Conservation (phyloP, 140 eudicot genomes). For the Bidens hawaiensis region DNA sequence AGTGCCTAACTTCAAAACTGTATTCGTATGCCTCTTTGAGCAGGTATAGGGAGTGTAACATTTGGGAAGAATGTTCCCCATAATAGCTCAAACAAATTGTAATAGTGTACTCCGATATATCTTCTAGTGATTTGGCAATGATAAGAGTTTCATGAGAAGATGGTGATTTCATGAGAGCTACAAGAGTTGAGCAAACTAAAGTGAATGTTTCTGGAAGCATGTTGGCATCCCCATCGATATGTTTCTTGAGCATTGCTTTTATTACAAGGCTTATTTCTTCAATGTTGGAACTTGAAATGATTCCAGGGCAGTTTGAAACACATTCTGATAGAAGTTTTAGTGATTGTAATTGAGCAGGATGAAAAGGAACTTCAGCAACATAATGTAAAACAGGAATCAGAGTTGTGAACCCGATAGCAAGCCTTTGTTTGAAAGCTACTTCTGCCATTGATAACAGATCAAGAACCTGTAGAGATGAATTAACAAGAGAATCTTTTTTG, state of each 20-base stretch:
- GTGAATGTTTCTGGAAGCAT: slow-evolving; percentile 79
- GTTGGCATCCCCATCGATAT: slow-evolving; percentile 63
- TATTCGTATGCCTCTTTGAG: slow-evolving; percentile 77
- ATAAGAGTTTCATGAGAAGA: slow-evolving; percentile 48
- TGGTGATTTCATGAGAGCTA: slow-evolving; percentile 72
- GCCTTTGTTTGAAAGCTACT: slow-evolving; percentile 66
- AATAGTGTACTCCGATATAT: slow-evolving; percentile 51
- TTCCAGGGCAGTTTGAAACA: slow-evolving; percentile 73
- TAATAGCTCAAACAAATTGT: slow-evolving; percentile 43
- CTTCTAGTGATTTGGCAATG: slow-evolving; percentile 44
- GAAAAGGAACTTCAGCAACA: slow-evolving; percentile 83
- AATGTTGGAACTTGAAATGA: slow-evolving; percentile 49
- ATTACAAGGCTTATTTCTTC: slow-evolving; percentile 61
- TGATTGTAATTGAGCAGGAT: slow-evolving; percentile 65
- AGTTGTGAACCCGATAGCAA: slow-evolving; percentile 82
- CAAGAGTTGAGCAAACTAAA: slow-evolving; percentile 62
- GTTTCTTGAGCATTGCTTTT: slow-evolving; percentile 62
- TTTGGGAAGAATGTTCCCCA: slow-evolving; percentile 37
- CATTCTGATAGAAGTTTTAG: slow-evolving; percentile 65
- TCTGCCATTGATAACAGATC: slow-evolving; percentile 74
- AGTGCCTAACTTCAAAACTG: slow-evolving; percentile 31
- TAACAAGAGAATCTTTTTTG: slow-evolving; percentile 69
- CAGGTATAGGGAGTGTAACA: slow-evolving; percentile 67
- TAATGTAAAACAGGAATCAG: slow-evolving; percentile 65
- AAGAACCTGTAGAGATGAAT: slow-evolving; percentile 71